Conservation (phyloP, 148 eudicot species). For the Spergularia bocconei region DNA sequence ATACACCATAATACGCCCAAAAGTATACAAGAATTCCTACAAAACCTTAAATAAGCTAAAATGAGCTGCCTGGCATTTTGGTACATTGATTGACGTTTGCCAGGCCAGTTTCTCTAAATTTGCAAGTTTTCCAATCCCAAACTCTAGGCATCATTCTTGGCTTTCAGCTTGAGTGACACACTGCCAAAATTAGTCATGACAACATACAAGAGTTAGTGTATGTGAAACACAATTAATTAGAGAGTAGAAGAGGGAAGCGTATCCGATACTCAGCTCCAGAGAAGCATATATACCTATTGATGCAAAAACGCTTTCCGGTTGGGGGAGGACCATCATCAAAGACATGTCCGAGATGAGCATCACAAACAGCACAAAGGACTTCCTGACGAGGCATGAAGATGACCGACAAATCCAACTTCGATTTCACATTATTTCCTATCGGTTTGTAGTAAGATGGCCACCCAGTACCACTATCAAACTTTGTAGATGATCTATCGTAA, state of each 20-base stretch:
- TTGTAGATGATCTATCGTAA: slow-evolving; percentile 65
- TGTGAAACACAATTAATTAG: background rate
- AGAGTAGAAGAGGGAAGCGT: background rate
- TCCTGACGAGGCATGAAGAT: slow-evolving; percentile 93
- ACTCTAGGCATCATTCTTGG: slow-evolving; percentile 11
- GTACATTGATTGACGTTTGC: too few relatives aligned
- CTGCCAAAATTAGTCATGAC: background rate
- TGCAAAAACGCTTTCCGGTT: slow-evolving; percentile 84
- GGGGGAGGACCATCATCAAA: slow-evolving; percentile 94
- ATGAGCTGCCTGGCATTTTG: too few relatives aligned
- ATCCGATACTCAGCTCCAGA: too few relatives aligned
- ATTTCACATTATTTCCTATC: slow-evolving; percentile 72
- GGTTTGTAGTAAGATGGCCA: slow-evolving; percentile 91
- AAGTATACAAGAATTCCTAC: too few relatives aligned
- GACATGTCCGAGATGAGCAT: slow-evolving; percentile 89
- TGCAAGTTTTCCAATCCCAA: background rate
- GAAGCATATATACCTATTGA: slow-evolving; percentile 65
- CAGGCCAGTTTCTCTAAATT: background rate
- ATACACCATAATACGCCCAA: too few relatives aligned
- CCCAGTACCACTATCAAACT: slow-evolving; percentile 94
- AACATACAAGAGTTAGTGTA: too few relatives aligned
- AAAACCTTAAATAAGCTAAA: too few relatives aligned
- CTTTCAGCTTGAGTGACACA: slow-evolving; percentile 8
- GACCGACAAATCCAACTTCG: slow-evolving; percentile 77
- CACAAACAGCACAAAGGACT: slow-evolving; percentile 74